phyloP scores from a whole-genome alignment of 768 basidiomycete genomes.

The Coprinellus aureogranulatus region DNA sequence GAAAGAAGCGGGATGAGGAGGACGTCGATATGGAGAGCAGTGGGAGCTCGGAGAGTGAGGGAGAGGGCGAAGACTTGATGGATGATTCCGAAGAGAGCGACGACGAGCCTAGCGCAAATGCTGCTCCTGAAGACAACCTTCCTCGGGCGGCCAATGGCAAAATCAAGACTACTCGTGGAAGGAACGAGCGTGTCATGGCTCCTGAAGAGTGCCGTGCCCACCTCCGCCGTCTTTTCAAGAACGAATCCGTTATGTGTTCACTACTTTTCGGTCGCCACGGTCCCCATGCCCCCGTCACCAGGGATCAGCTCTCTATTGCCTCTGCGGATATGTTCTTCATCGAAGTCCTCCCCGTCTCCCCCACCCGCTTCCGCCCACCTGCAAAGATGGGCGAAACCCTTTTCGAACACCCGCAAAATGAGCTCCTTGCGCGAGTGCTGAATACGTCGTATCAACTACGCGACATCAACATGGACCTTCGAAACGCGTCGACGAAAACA shows the following conservation, averaged over 20 bases:
- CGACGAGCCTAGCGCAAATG: slow-evolving; percentile 20
- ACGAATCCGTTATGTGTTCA: slow-evolving; percentile 78
- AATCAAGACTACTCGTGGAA: slow-evolving; percentile 71
- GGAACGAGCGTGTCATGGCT: slow-evolving; percentile 87
- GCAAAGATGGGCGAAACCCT: slow-evolving; percentile 87
- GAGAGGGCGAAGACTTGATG: slow-evolving; percentile 47
- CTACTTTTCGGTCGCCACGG: slow-evolving; percentile 94
- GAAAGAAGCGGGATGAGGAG: slow-evolving; percentile 22
- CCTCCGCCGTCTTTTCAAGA: slow-evolving; percentile 81
- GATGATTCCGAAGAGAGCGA: slow-evolving; percentile 47
- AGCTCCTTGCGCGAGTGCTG: slow-evolving; percentile 78
- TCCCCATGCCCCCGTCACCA: slow-evolving; percentile 62
- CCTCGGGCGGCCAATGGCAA: slow-evolving; percentile 76
- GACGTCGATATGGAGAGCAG: slow-evolving; percentile 52
- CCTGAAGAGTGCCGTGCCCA: slow-evolving; percentile 94
- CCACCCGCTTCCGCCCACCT: slow-evolving; percentile 94
- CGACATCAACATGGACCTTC: slow-evolving; percentile 68
- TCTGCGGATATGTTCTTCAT: slow-evolving; percentile 97
- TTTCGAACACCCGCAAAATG: slow-evolving; percentile 96
- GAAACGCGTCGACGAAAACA: slow-evolving; percentile 58
- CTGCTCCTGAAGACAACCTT: slow-evolving; percentile 26
- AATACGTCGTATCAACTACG: slow-evolving; percentile 77
- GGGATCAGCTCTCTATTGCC: slow-evolving; percentile 62
- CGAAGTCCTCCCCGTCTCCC: slow-evolving; percentile 86
- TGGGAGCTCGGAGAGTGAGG: slow-evolving; percentile 48